Base-by-base conservation (phyloP, 2,329 filamentous ascomycete species). In the Fusarium foetens region DNA sequence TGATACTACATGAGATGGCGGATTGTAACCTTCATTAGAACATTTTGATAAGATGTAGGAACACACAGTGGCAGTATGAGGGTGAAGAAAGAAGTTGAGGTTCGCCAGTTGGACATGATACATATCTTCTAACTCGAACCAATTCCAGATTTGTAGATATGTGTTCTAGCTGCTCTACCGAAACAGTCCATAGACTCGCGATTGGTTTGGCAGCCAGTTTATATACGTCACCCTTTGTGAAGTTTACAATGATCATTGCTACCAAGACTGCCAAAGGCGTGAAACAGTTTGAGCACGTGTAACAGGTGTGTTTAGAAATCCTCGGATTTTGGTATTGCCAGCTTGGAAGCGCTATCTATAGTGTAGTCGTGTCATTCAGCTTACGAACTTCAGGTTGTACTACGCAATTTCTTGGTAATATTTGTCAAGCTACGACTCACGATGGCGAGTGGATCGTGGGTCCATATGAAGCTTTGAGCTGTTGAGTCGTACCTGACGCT, bases 401-500 rank as follows among this genome's bases (percentile, higher is more conserved):
- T 36, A 23, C 25, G 25, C 19, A 57, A 7, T n/a, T n/a, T 29
- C 13, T 23, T 25, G 23, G 31, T 36, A 4, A 33, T 27, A 41
- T 59, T 27, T 19, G n/a, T 48, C 17, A 8, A 25, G 8, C 13
- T 38, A 21, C n/a, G 31, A n/a, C 49, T 25, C 23, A 51, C 17
- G 31, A 35, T 25, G 17, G 19, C 16, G 12, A 17, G 25, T 54
- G 23, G 19, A 39, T 23, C 17, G 14, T 52, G 35, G 14, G 27
- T 43, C 23, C 19, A 36, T 43, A 39, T 46, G 35, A 43, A 58
- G 14, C 43, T 58, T 33, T 29, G 8, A 25, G 39, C 27, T 21
- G 14, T 64, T 35, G 33, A 49, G 31, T 58, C 13, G 16, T 45
- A 45, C 58, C 41, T 69, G 52, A 31, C 45, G 46, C 46, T 69